phyloP scores from a whole-genome alignment of 306 rosid genomes.

The Pyrus bretschneideri region DNA sequence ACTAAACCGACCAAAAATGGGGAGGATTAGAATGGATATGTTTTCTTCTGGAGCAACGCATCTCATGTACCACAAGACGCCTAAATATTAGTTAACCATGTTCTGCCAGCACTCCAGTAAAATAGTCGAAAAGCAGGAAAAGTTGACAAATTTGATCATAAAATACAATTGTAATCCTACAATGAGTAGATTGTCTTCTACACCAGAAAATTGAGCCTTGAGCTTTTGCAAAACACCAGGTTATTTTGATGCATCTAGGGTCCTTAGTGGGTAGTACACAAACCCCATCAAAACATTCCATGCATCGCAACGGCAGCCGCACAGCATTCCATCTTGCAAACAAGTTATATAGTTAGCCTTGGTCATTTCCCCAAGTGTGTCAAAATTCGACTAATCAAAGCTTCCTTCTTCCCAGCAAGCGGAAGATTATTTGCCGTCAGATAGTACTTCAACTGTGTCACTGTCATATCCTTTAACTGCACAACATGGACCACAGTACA shows the following conservation, averaged over 20 bases:
- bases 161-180: too few species aligned
- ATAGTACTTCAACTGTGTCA: constrained; percentile 62
- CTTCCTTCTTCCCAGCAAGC: constrained; percentile 79
- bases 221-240: too few species aligned
- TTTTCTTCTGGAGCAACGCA: too few species aligned
- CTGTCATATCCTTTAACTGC: constrained; percentile 89
- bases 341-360: neutral
- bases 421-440: constrained; percentile 76
- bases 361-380: constrained; percentile 73
- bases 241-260: neutral
- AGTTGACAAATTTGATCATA: too few species aligned
- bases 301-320: neutral
- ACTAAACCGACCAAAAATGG: too few species aligned
- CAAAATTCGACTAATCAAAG: constrained; percentile 67
- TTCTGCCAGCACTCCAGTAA: too few species aligned
- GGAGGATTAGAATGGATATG: too few species aligned
- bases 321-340: neutral
- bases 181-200: too few species aligned
- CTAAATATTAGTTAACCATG: too few species aligned
- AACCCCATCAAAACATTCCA: neutral
- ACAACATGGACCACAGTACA: constrained; percentile 16
- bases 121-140: too few species aligned
- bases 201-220: neutral
- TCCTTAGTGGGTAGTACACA: neutral
- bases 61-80: too few species aligned